Conservation (phyloP, 768 basidiomycete species). For the Serendipita sp. region DNA sequence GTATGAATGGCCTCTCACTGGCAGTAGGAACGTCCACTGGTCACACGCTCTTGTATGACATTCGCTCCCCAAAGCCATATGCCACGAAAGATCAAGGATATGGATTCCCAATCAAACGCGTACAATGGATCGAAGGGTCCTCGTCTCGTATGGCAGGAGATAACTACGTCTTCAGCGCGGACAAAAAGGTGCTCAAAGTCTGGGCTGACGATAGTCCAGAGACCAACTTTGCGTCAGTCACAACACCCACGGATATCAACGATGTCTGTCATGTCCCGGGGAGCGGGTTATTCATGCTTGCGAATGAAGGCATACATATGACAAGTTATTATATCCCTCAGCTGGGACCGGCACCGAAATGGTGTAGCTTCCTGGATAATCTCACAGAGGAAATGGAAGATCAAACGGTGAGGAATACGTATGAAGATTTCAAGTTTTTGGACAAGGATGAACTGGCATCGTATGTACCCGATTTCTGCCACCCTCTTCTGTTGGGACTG, state of each 20-base stretch:
- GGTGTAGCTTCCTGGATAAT: slow-evolving; percentile 96
- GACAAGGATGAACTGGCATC: slow-evolving; percentile 69
- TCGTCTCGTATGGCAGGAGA: slow-evolving; percentile 61
- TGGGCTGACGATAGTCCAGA: slow-evolving; percentile 83
- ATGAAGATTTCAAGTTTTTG: slow-evolving; percentile 96
- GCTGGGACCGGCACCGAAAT: slow-evolving; percentile 87
- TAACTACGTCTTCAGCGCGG: slow-evolving; percentile 78
- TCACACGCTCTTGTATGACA: slow-evolving; percentile 85
- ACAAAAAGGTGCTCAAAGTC: slow-evolving; percentile 93
- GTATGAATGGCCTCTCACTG: slow-evolving; percentile 79
- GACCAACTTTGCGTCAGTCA: slow-evolving; percentile 81
- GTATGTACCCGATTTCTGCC: slow-evolving; percentile 29
- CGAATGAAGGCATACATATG: slow-evolving; percentile 96
- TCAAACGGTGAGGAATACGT: slow-evolving; percentile 56
- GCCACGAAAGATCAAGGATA: slow-evolving; percentile 95
- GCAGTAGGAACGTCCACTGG: slow-evolving; percentile 92
- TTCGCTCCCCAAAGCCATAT: slow-evolving; percentile 67
- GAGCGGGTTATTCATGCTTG: slow-evolving; percentile 77
- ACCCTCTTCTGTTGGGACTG: not conserved
- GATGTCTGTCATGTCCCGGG: slow-evolving; percentile 79
- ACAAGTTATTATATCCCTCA: slow-evolving; percentile 89
- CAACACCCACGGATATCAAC: slow-evolving; percentile 77
- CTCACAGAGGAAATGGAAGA: slow-evolving; percentile 98
- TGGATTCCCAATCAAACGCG: slow-evolving; percentile 69
- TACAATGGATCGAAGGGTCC: slow-evolving; percentile 82